Percentiles rank a stretch among this genome's conserved stretches.
Evolutionary conservation across 768 basidiomycete genomes (phyloP).

Genomic region (Leccinellum rugosiceps): DNA sequence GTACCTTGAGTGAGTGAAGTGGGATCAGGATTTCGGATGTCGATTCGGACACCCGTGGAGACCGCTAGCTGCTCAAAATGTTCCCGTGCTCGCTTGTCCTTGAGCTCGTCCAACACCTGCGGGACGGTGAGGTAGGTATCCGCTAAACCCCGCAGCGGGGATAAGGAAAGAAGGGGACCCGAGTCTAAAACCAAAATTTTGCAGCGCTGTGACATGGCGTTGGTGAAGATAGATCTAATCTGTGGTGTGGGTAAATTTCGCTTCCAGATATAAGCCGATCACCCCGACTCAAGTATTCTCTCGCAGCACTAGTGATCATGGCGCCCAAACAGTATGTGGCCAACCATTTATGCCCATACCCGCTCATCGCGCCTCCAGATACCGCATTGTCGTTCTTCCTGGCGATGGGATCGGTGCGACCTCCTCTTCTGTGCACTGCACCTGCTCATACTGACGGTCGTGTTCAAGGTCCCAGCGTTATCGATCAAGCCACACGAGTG

Average conservation of each 20-base stretch:
- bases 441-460: neutral
- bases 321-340: constrained; percentile 41
- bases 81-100: constrained; percentile 83
- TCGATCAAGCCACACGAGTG: constrained; percentile 79
- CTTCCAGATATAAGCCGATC: neutral
- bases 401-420: constrained; percentile 93
- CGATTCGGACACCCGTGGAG: constrained; percentile 70
- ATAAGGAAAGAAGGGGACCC: constrained; percentile 85
- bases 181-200: constrained; percentile 89
- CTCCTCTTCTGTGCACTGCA: neutral
- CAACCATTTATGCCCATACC: constrained; percentile 10
- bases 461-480: constrained; percentile 80
- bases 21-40: constrained; percentile 67
- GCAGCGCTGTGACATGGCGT: constrained; percentile 47
- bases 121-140: constrained; percentile 84
- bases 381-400: constrained; percentile 84
- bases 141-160: constrained; percentile 87
- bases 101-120: constrained; percentile 85
- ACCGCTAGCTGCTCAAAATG: constrained; percentile 80
- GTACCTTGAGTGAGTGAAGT: constrained; percentile 62
- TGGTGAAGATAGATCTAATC: constrained; percentile 6
- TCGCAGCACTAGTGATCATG: constrained; percentile 33
- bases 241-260: neutral
- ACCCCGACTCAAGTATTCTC: neutral
- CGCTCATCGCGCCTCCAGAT: constrained; percentile 43